Evolutionary conservation across 768 basidiomycete species (phyloP).

Genomic region (Russula dissimulans): DNA sequence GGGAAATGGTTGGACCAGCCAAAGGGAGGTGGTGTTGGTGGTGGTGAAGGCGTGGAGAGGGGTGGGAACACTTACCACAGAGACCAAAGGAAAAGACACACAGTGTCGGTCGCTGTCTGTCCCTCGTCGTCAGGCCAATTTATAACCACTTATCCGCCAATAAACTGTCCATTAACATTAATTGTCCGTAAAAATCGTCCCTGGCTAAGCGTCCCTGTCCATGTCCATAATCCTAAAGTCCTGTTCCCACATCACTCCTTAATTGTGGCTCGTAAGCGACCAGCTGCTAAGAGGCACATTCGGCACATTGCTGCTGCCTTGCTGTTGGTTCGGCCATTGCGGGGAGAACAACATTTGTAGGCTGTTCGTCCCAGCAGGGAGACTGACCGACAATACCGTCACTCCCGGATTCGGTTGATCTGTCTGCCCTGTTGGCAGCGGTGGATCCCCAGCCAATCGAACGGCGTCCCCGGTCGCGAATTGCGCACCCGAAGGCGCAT

Average conservation of each 20-base stretch:
- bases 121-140: too few species aligned
- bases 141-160: too few species aligned
- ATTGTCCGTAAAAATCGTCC: too few species aligned
- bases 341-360: slow-evolving; percentile 88
- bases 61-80: neutral
- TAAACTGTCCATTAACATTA: too few species aligned
- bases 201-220: too few species aligned
- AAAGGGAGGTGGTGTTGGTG: neutral
- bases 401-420: slow-evolving; percentile 77
- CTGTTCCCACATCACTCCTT: neutral
- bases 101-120: too few species aligned
- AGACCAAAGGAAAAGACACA: too few species aligned
- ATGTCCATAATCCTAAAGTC: too few species aligned
- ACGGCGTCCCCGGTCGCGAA: slow-evolving; percentile 50
- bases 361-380: slow-evolving; percentile 59
- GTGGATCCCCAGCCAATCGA: slow-evolving; percentile 52
- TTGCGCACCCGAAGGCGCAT: slow-evolving; percentile 52
- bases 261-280: slow-evolving; percentile 73
- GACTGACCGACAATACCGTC: slow-evolving; percentile 64
- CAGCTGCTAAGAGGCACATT: slow-evolving; percentile 65
- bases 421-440: slow-evolving; percentile 43
- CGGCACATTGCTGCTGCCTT: slow-evolving; percentile 43
- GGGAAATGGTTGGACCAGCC: slow-evolving; percentile 14
- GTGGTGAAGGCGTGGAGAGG: neutral
- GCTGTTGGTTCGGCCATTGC: slow-evolving; percentile 71